Conservation (phyloP, 257 asterid species). For the Ajuga chamaepitys region DNA sequence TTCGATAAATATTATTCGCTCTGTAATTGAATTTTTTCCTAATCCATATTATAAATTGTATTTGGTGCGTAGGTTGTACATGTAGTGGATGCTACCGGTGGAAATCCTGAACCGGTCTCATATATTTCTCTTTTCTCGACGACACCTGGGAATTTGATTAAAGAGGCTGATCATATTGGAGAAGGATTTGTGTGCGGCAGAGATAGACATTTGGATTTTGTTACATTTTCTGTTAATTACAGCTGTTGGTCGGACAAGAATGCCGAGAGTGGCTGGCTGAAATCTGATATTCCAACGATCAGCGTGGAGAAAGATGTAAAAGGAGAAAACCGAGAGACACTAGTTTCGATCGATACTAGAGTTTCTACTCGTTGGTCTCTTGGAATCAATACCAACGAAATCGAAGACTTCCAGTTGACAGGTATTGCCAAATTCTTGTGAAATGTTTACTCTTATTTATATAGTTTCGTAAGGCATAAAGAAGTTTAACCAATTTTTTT, state of each 20-base stretch:
- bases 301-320: constrained; percentile 43
- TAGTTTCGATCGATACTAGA: constrained; percentile 46
- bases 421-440: constrained; percentile 35
- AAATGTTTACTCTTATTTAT: neutral
- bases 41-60: neutral
- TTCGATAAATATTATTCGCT: neutral
- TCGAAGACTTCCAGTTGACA: constrained; percentile 75
- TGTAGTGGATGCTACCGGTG: constrained; percentile 56
- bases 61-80: constrained; percentile 65
- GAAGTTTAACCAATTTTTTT: no score
- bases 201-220: constrained; percentile 60
- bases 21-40: no score
- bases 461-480: no score
- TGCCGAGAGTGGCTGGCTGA: constrained; percentile 53
- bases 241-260: constrained; percentile 59
- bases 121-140: constrained; percentile 67
- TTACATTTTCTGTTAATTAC: constrained; percentile 70
- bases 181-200: constrained; percentile 70
- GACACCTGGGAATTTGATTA: constrained; percentile 72
- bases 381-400: constrained; percentile 60
- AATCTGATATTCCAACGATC: constrained; percentile 64
- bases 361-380: constrained; percentile 83
- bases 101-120: constrained; percentile 44
- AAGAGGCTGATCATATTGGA: constrained; percentile 67
- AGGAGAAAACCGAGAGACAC: constrained; percentile 49